These are phyloP conservation scores for Clitopilus passeckerianus DNA, from an alignment of 768 basidiomycete species.

Conservation along the genomic window DNA sequence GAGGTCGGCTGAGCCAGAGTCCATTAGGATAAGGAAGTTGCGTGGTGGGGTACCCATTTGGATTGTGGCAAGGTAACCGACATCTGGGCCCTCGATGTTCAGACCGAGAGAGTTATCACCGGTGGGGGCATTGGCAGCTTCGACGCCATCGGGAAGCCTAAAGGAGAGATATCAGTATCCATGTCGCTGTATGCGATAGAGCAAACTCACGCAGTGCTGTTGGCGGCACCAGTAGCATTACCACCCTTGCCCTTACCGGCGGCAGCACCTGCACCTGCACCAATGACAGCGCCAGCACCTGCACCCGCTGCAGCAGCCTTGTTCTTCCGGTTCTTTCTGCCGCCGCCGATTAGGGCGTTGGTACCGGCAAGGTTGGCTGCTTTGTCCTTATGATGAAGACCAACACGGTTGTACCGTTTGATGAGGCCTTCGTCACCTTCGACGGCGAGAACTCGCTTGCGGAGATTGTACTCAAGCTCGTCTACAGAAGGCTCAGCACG, in stretches of 20 bases:
- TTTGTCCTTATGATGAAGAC: conserved; percentile 14
- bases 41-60: conserved; percentile 64
- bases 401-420: conserved; percentile 30
- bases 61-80: conserved; percentile 51
- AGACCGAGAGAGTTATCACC: conserved; percentile 56
- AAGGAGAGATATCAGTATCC: background rate
- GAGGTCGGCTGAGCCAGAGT: conserved; percentile 65
- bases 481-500: conserved; percentile 43
- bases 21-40: conserved; percentile 58
- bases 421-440: conserved; percentile 26
- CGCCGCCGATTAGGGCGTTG: background rate
- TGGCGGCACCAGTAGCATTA: conserved; percentile 1
- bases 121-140: conserved; percentile 30
- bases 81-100: conserved; percentile 62
- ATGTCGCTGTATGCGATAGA: background rate
- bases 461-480: conserved; percentile 40
- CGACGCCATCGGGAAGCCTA: conserved; percentile 22
- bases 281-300: conserved; percentile 17
- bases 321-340: conserved; percentile 1
- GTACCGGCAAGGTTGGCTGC: conserved; percentile 10
- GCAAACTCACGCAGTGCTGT: conserved; percentile 1
- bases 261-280: conserved; percentile 17
- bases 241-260: conserved; percentile 18
- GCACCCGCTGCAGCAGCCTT: conserved; percentile 3
- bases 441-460: conserved; percentile 41